Conservation (phyloP, 352 stramenopile genomes). For the Phytophthora citrophthora region DNA sequence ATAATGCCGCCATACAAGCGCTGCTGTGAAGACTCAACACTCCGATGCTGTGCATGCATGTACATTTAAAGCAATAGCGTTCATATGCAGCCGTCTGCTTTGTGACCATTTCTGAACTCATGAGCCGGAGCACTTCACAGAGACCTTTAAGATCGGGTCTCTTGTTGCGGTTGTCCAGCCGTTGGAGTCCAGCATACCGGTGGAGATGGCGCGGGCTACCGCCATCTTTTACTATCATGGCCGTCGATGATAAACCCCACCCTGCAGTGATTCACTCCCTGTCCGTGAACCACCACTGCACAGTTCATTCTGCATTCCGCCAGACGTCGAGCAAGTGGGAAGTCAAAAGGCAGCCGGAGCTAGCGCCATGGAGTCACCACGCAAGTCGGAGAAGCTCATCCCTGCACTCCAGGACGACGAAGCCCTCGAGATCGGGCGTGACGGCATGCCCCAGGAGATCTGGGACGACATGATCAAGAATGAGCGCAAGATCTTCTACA, state of each 20-base stretch:
- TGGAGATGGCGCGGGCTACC: constrained; percentile 6
- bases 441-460: constrained; percentile 60
- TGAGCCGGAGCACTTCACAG: constrained; percentile 15
- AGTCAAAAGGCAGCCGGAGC: not conserved
- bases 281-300: not conserved
- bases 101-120: constrained; percentile 23
- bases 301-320: constrained; percentile 27
- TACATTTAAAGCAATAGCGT: not conserved
- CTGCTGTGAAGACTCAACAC: not conserved
- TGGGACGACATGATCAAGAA: constrained; percentile 61
- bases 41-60: not conserved
- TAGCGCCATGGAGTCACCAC: constrained; percentile 27
- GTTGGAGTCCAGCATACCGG: not conserved
- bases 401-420: constrained; percentile 20
- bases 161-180: not conserved
- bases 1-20: not conserved
- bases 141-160: not conserved
- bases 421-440: constrained; percentile 22
- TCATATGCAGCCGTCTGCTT: not conserved
- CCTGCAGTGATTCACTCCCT: not conserved
- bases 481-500: constrained; percentile 59
- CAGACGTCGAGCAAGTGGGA: constrained; percentile 10
- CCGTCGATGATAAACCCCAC: constrained; percentile 1
- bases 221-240: constrained; percentile 19
- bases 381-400: constrained; percentile 52